Percentiles rank a stretch among this genome's conserved stretches.
Conservation (phyloP, 495 filamentous ascomycete species). For the Cenococcum geophilum region DNA sequence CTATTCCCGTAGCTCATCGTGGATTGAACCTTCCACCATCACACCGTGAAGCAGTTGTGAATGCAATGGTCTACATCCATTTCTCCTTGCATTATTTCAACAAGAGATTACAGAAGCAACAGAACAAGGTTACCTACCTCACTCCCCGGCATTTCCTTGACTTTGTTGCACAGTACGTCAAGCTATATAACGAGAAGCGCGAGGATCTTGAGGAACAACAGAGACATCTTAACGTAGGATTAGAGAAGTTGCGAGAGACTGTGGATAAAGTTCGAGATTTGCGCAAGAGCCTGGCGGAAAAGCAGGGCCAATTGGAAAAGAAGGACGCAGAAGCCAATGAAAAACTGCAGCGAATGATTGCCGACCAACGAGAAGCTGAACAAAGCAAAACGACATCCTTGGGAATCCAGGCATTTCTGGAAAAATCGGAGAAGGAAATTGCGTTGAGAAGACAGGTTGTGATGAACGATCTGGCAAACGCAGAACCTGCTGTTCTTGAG, state of each 20-base stretch:
- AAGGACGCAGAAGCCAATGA: constrained; percentile 96
- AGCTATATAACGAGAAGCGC: constrained; percentile 94
- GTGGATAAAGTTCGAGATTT: constrained; percentile 96
- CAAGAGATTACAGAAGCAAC: constrained; percentile 78
- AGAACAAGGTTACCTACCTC: constrained; percentile 82
- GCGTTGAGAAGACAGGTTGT: constrained; percentile 78
- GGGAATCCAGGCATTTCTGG: constrained; percentile 78
- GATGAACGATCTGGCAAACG: constrained; percentile 76
- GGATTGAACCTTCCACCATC: constrained; percentile 77
- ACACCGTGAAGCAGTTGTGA: constrained; percentile 84
- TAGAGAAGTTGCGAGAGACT: constrained; percentile 96
- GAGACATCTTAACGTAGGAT: constrained; percentile 91
- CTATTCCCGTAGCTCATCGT: constrained; percentile 83
- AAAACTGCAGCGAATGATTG: constrained; percentile 93
- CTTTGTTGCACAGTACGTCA: constrained; percentile 96
- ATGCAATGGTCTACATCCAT: constrained; percentile 98
- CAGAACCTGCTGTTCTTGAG: constrained; percentile 88
- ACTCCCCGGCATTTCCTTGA: constrained; percentile 96
- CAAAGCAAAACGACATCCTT: constrained; percentile 79
- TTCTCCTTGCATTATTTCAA: constrained; percentile 91
- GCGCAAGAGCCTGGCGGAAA: constrained; percentile 80
- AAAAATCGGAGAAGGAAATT: constrained; percentile 86
- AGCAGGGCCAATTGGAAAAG: constrained; percentile 84
- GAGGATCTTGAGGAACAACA: constrained; percentile 98
- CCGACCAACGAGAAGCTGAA: constrained; percentile 93